phyloP scores from a whole-genome alignment of 2,329 filamentous ascomycete species.

The Colletotrichum sp. region DNA sequence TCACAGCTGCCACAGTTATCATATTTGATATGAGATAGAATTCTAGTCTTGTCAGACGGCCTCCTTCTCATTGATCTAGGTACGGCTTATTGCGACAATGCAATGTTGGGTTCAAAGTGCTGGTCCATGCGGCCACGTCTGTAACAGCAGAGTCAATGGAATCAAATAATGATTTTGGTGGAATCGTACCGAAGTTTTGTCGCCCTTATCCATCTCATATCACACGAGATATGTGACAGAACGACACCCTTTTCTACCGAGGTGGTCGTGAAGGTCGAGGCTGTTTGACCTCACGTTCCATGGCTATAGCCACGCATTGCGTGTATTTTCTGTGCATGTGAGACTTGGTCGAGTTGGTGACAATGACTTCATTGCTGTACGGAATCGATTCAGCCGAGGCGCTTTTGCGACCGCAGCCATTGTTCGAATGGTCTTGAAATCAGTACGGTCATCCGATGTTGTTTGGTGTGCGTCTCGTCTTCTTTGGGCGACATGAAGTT shows the following conservation, averaged over 20 bases:
- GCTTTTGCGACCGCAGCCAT: no score
- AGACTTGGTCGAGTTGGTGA: no score
- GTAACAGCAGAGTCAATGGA: not conserved
- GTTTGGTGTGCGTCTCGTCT: no score
- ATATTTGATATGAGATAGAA: not conserved
- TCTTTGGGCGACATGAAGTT: no score
- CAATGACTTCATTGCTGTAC: no score
- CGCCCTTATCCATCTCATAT: not conserved
- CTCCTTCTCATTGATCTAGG: not conserved
- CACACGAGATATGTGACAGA: not conserved
- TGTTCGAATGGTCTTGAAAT: no score
- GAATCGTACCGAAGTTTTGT: not conserved
- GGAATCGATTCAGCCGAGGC: no score
- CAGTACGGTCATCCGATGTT: no score
- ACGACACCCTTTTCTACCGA: not conserved
- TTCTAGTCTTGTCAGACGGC: rapidly evolving
- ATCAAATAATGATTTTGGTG: not conserved
- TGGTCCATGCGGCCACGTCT: not conserved
- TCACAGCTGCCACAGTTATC: not conserved
- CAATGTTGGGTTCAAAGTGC: not conserved
- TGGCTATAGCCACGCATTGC: no score
- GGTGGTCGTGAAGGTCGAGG: not conserved
- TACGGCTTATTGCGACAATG: not conserved
- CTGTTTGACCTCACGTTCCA: no score
- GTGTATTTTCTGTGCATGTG: no score